Percentiles rank a stretch among this genome's conserved stretches.
These are phyloP conservation scores for Viola pubescens DNA, from an alignment of 441 rosid genomes.

Conservation along the genomic window DNA sequence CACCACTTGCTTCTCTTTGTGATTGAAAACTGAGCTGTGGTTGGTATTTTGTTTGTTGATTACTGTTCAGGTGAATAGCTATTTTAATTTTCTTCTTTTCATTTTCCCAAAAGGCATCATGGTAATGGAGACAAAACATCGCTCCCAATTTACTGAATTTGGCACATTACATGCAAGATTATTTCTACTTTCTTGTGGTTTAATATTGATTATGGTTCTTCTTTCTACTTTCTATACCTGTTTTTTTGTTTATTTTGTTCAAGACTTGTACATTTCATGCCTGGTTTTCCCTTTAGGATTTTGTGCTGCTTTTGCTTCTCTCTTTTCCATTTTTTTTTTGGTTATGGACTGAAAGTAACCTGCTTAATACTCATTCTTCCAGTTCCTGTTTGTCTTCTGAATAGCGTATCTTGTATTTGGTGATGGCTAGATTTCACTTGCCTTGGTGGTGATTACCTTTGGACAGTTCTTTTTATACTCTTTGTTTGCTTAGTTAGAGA, in stretches of 20 bases:
- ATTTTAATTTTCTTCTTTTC: too few relatives aligned
- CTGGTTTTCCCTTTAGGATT: neutral
- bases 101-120: neutral
- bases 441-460: neutral
- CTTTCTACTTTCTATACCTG: neutral
- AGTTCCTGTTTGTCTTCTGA: neutral
- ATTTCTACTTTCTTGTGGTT: neutral
- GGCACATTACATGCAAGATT: neutral
- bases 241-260: constrained; percentile 1
- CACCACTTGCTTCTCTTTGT: neutral
- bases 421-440: neutral
- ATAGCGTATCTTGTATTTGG: too few relatives aligned
- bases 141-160: neutral
- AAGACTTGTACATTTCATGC: neutral
- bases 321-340: too few relatives aligned
- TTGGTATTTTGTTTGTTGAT: neutral
- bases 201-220: neutral
- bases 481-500: neutral
- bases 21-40: neutral
- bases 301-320: neutral
- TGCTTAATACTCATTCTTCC: neutral
- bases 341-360: too few relatives aligned
- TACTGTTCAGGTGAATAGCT: neutral
- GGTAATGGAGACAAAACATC: neutral
- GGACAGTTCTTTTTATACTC: neutral